Evolutionary conservation across 169 alveolate species (phyloP), one percentile per base, ranked within the genome.

Genomic region (Neospora caninum): DNA sequence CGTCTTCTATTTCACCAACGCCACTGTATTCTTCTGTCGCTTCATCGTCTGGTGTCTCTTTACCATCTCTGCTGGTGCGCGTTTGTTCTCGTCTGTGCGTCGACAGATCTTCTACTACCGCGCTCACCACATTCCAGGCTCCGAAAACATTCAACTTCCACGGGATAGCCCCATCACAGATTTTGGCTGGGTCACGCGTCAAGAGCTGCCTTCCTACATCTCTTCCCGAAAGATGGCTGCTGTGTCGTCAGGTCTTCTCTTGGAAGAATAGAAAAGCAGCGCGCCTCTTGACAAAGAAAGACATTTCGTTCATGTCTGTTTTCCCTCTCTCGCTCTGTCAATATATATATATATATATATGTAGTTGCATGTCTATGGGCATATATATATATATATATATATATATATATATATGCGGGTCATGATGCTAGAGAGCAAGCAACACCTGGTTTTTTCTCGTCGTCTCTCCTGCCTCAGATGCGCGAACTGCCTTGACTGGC

Each of bases 31-130:
- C 43, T 31, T 73, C 20, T 73, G 84, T 73, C n/a, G 25, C 43
- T 36, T 73, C 27, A 18, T 53, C 18, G 64, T 53, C 27, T 18
- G 64, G 7, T 53, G 64, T 53, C 20, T 64, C n/a, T 64, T 64
- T 29, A 64, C n/a, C 31, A 6, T 16, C 34, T 64, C n/a, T 64
- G 34, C 34, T 64, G 7, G 16, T 64, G 0, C 42, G 43, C 25
- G 39, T 58, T 43, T 86, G 73, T n/a, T 41, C 42, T 54, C 43
- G 67, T 78, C 53, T 9, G 1, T n/a, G 16, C 25, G 18, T 13
- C 20, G 25, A 49, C 91, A 94, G 96, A 49, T 94, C 29, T 94
- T 94, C 88, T 94, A 83, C 94, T 94, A 94, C 89, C 94, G 96
- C 25, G 96, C 93, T 38, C 78, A 91, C 78, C 93, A 91, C 83